A percentile compares a stretch with the other conserved stretches of the same genome.
These are phyloP conservation scores for Hericium coralloides DNA, from an alignment of 768 basidiomycete genomes.

Conservation along the genomic window DNA sequence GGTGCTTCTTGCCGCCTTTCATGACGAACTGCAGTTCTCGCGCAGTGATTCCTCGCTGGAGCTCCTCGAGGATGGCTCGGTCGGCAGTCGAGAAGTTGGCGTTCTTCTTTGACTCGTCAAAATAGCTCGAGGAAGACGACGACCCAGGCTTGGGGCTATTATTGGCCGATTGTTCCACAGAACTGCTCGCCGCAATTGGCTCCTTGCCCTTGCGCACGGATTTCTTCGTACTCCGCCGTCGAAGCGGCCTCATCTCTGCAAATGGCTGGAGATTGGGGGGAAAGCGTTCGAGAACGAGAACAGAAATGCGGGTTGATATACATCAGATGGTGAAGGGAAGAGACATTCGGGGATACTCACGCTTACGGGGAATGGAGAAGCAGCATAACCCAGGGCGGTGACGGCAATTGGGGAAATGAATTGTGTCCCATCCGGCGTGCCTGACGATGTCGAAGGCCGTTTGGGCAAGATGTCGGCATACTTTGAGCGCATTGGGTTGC, in stretches of 20 bases:
- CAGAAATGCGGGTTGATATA: background rate
- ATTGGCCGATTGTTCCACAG: background rate
- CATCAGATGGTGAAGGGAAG: background rate
- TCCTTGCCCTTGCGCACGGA: conserved; percentile 4
- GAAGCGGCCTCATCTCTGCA: conserved; percentile 9
- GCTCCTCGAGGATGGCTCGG: conserved; percentile 49
- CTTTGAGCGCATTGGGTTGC: background rate
- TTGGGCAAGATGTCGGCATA: background rate
- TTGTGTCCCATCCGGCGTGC: conserved; percentile 1
- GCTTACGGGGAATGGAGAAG: conserved; percentile 5
- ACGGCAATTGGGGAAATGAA: background rate
- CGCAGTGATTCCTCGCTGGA: conserved; percentile 41
- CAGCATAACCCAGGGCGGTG: conserved; percentile 2
- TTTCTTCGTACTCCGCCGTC: conserved; percentile 7
- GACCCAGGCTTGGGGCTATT: background rate
- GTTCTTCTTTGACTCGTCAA: background rate
- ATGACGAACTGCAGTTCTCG: conserved; percentile 48
- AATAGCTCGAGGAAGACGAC: background rate
- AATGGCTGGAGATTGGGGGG: conserved; percentile 6
- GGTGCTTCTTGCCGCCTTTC: conserved; percentile 45
- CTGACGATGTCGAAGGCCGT: conserved; percentile 10
- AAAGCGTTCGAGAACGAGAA: background rate
- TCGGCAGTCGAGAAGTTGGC: conserved; percentile 51
- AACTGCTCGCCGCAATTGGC: background rate
- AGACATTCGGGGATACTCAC: conserved; percentile 1